These are phyloP conservation scores for Eucalyptus regnans DNA, from an alignment of 345 rosid species.

Conservation along the genomic window DNA sequence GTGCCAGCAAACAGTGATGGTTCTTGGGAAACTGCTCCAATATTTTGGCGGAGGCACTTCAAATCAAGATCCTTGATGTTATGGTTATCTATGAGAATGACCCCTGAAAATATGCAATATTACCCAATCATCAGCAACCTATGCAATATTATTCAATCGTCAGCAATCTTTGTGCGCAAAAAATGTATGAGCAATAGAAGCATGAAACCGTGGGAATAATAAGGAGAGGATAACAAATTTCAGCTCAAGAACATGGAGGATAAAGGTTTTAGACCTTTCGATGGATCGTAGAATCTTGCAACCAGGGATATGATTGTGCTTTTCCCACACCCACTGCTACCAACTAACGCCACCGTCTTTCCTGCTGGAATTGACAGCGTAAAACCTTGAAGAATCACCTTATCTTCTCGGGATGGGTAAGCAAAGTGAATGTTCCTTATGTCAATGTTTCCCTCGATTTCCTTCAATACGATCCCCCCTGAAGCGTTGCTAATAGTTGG, in stretches of 20 bases:
- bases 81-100: constrained; percentile 29
- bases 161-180: neutral
- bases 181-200: neutral
- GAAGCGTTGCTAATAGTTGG: constrained; percentile 15
- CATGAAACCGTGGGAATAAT: neutral
- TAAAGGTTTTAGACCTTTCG: constrained; percentile 14
- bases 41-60: constrained; percentile 25
- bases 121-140: neutral
- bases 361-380: constrained; percentile 50
- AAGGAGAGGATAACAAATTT: neutral
- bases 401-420: constrained; percentile 41
- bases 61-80: constrained; percentile 44
- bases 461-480: constrained; percentile 3
- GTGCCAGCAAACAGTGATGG: constrained; percentile 51
- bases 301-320: constrained; percentile 50
- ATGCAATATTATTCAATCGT: too few species aligned
- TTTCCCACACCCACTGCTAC: constrained; percentile 61
- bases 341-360: constrained; percentile 43
- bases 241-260: neutral
- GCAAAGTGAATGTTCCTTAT: constrained; percentile 25
- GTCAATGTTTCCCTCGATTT: constrained; percentile 29
- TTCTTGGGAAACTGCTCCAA: constrained; percentile 50
- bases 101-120: constrained; percentile 13
- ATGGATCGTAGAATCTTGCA: constrained; percentile 50
- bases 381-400: constrained; percentile 34